phyloP scores from a whole-genome alignment of 2,329 filamentous ascomycete genomes.

The Fusarium foetens region DNA sequence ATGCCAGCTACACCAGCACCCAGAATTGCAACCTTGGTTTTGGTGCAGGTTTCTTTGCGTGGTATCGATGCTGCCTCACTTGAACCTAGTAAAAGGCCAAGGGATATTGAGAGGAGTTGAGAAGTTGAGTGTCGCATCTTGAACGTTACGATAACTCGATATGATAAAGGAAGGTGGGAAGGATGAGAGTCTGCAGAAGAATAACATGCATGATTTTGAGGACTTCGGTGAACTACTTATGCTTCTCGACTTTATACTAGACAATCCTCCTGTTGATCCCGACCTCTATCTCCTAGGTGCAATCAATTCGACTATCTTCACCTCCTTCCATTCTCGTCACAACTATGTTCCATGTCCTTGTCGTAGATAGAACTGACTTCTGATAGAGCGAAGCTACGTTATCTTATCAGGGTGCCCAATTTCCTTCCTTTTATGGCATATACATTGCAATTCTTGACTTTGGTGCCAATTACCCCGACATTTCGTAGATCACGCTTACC shows the following conservation, averaged over 20 bases:
- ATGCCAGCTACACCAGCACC: constrained; percentile 72
- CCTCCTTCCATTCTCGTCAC: not conserved
- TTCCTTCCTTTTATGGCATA: constrained; percentile 11
- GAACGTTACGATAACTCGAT: not conserved
- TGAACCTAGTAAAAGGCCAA: constrained; percentile 5
- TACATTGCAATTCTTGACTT: constrained; percentile 6
- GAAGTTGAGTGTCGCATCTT: constrained; percentile 8
- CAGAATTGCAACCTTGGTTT: constrained; percentile 47
- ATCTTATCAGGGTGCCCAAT: not conserved
- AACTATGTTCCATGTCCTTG: not conserved
- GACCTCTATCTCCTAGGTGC: not conserved
- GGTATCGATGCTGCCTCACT: constrained; percentile 23
- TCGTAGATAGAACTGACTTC: not conserved
- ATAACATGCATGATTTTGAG: not conserved
- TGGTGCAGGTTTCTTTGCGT: constrained; percentile 40
- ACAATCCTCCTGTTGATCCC: not conserved
- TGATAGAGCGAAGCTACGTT: not conserved
- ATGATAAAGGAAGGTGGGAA: not conserved
- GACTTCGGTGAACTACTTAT: not conserved
- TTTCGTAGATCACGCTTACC: not conserved
- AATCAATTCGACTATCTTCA: not conserved
- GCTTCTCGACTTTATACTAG: not conserved
- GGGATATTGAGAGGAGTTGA: constrained; percentile 9
- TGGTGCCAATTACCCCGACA: not conserved
- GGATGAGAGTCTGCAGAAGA: not conserved